Evolutionary conservation across 2,329 filamentous ascomycete genomes (phyloP), one percentile per base, ranked within the genome.

Genomic region (Pseudogymnoascus sp.): DNA sequence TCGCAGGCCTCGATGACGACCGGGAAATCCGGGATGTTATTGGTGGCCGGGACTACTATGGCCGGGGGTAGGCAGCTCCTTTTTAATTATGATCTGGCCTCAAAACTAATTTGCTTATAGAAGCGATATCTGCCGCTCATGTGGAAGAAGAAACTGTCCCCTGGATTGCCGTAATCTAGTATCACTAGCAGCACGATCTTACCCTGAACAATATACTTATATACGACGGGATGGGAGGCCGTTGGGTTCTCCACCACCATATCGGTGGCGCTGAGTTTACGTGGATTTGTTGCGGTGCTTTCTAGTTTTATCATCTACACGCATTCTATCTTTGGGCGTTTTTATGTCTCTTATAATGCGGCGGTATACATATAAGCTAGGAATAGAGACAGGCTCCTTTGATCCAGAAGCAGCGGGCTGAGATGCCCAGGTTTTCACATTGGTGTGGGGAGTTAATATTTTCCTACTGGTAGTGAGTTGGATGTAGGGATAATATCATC

Each of bases 71-170:
- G 10, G 25, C n/a, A 33, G 25, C 18, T 56, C 25, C n/a, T 18
- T 56, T 33, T 33, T 12, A 33, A 18, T 56, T 31, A 6, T 18
- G 10, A 33, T 16, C n/a, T 56, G n/a, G 6, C 5, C 8, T 23
- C n/a, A 5, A 12, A 33, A 18, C 25, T 56, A 1, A 50, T 16
- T 21, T 60, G 7, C 21, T 8, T 38, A n/a, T 38, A 60, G 59
- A 60, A 38, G 59, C 33, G 59, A 60, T 28, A 60, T 40, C 23
- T 60, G 59, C 59, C 37, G 59, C n/a, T 60, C 59, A 2, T 60
- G 59, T 4, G 59, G 59, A n/a, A 37, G 59, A n/a, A 40, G 33
- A 40, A 60, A 40, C 12, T 60, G 59, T 14, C 59, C 59, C 4
- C n/a, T 60, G 31, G 59, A 60, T 40, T 40, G 37, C 33, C 59